Conservation (phyloP, 495 filamentous ascomycete genomes). For the Daldinia decipiens region DNA sequence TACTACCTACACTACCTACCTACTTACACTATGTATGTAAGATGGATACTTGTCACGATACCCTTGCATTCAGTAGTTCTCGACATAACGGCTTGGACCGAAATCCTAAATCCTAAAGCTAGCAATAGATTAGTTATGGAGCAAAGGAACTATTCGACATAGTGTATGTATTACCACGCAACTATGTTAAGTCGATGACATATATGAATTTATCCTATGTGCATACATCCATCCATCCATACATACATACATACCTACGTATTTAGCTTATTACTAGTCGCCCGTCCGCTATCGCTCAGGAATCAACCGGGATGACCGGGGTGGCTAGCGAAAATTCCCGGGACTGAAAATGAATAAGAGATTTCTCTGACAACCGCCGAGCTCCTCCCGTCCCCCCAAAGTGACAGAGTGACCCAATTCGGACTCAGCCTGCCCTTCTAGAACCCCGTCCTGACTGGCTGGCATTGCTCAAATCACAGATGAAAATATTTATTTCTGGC, state of each 20-base stretch:
- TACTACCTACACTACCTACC: no score
- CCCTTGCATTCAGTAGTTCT: no score
- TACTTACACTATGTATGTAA: no score
- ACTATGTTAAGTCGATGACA: constrained; percentile 4
- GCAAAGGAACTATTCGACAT: not conserved
- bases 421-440: constrained; percentile 29
- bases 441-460: constrained; percentile 16
- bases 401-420: constrained; percentile 6
- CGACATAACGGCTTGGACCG: constrained; percentile 14
- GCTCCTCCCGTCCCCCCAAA: constrained; percentile 5
- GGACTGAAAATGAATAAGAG: constrained; percentile 7
- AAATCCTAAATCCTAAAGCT: constrained; percentile 14
- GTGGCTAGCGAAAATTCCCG: constrained; percentile 27
- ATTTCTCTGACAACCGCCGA: constrained; percentile 14
- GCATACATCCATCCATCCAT: no score
- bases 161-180: constrained; percentile 27
- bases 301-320: constrained; percentile 32
- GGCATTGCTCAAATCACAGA: constrained; percentile 7
- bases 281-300: constrained; percentile 33
- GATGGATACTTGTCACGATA: not conserved
- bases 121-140: constrained; percentile 4
- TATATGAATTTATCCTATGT: no score
- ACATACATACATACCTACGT: not conserved
- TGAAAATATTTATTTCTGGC: constrained; percentile 30
- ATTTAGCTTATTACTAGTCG: constrained; percentile 2